Conservation (phyloP, 352 stramenopile genomes). For the Globisporangium abappressorium region DNA sequence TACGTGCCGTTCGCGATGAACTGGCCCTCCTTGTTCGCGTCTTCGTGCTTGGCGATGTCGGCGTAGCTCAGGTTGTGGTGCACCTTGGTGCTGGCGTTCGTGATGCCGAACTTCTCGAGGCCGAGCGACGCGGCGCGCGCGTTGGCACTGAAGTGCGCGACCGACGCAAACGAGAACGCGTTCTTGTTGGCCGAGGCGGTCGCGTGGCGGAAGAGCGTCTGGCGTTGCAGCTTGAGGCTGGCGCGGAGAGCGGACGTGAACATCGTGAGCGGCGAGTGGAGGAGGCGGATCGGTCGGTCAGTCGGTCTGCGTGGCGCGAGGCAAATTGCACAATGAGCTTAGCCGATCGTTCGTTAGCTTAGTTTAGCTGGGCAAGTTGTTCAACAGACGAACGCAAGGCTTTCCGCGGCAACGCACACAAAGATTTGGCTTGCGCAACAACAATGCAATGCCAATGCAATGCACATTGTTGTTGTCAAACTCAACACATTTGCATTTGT, state of each 20-base stretch:
- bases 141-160: constrained; percentile 25
- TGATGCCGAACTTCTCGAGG: constrained; percentile 92
- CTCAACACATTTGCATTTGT: not conserved
- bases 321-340: constrained; percentile 43
- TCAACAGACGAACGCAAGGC: not conserved
- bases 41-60: constrained; percentile 94
- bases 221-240: constrained; percentile 55
- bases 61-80: constrained; percentile 96
- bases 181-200: constrained; percentile 17
- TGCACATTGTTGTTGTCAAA: not conserved
- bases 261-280: constrained; percentile 26
- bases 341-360: not conserved
- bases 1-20: constrained; percentile 93
- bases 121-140: constrained; percentile 23
- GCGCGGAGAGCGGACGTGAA: constrained; percentile 56
- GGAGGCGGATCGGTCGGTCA: not conserved
- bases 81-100: constrained; percentile 85
- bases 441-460: not conserved
- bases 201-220: constrained; percentile 34
- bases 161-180: constrained; percentile 21
- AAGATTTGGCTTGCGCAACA: constrained; percentile 3
- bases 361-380: not conserved
- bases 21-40: constrained; percentile 90
- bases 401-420: not conserved
- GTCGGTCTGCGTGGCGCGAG: constrained; percentile 7